Evolutionary conservation across 2,329 filamentous ascomycete species (phyloP), one percentile per base, ranked within the genome.

Genomic region (Botryotinia calthae): DNA sequence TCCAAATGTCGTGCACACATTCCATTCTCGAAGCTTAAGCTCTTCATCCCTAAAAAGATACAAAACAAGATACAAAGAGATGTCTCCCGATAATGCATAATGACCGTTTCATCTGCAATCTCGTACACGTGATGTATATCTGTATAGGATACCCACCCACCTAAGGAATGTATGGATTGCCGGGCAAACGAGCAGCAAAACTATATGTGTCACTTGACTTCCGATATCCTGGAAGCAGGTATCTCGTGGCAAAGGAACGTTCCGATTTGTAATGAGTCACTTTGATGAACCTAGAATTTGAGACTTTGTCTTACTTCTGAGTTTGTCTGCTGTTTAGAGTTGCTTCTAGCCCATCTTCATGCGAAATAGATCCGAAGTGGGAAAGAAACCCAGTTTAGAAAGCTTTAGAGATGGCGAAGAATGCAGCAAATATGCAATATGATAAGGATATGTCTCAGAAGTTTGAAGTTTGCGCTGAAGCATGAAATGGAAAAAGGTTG

Each of bases 141-240:
- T 37, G 14, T 18, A 31, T 18, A 56, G 16, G 7, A 56, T 56
- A 18, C 51, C 51, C 9, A 16, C 25, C 48, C 48, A 54, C 48
- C 48, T n/a, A 6, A 54, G 48, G 51, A 56, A 37, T 54, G 48
- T 66, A 54, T n/a, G 34, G 40, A n/a, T 42, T 56, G 34, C 34
- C 65, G 25, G 65, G 48, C 65, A 68, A 54, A n/a, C 51, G 7
- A 40, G 46, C n/a, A 42, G 65, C 65, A 18, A 56, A 20, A 42
- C 34, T 56, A 40, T 51, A 28, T 59, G 71, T 72, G 54, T 72
- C 71, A 72, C 71, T 72, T 72, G 71, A 72, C 71, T 72, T 61
- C 71, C 70, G 63, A 46, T 72, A 72, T 68, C 70, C 70, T 72
- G 70, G 70, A 72, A 72, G 28, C 59, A 71, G 59, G 56, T 72